These are phyloP conservation scores for Pseudopithomyces chartarum DNA, from an alignment of 2,329 filamentous ascomycete genomes.

Conservation along the genomic window DNA sequence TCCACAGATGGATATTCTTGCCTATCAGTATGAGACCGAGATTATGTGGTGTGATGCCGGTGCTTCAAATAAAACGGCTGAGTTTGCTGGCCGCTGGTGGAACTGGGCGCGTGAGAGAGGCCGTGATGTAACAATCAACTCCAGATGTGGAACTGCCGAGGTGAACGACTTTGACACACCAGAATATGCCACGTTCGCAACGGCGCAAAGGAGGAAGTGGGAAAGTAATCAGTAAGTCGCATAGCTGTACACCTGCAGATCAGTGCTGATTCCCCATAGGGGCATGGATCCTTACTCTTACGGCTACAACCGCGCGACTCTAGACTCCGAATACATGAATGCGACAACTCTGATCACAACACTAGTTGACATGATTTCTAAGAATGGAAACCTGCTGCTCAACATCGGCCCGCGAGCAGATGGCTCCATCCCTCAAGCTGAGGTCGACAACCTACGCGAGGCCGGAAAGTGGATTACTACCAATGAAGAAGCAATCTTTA, in stretches of 20 bases:
- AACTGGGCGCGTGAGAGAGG: slow-evolving; percentile 46
- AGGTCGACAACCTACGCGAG: slow-evolving; percentile 54
- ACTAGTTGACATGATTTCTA: slow-evolving; percentile 59
- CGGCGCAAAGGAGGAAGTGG: slow-evolving; percentile 62
- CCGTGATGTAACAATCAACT: slow-evolving; percentile 61
- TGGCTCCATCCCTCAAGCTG: slow-evolving; percentile 58
- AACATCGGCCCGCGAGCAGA: slow-evolving; percentile 62
- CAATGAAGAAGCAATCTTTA: slow-evolving; percentile 62
- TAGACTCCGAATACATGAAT: slow-evolving; percentile 57
- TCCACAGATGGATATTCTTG: slow-evolving; percentile 52
- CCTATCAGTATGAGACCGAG: slow-evolving; percentile 44
- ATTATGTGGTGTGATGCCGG: slow-evolving; percentile 57
- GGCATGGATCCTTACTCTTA: slow-evolving; percentile 66
- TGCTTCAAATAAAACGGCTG: slow-evolving; percentile 49
- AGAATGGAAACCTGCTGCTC: slow-evolving; percentile 62
- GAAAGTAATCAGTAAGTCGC: slow-evolving; percentile 42
- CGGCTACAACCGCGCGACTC: slow-evolving; percentile 63
- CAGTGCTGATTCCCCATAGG: slow-evolving; percentile 47
- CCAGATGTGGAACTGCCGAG: slow-evolving; percentile 59
- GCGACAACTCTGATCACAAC: slow-evolving; percentile 54
- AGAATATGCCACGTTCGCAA: slow-evolving; percentile 59
- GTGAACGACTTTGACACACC: slow-evolving; percentile 63
- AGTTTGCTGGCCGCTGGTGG: slow-evolving; percentile 51
- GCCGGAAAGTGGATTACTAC: slow-evolving; percentile 60
- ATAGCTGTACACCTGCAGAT: neutral